phyloP scores from a whole-genome alignment of 2,329 filamentous ascomycete genomes.

The Ophiosphaerella herpotricha region DNA sequence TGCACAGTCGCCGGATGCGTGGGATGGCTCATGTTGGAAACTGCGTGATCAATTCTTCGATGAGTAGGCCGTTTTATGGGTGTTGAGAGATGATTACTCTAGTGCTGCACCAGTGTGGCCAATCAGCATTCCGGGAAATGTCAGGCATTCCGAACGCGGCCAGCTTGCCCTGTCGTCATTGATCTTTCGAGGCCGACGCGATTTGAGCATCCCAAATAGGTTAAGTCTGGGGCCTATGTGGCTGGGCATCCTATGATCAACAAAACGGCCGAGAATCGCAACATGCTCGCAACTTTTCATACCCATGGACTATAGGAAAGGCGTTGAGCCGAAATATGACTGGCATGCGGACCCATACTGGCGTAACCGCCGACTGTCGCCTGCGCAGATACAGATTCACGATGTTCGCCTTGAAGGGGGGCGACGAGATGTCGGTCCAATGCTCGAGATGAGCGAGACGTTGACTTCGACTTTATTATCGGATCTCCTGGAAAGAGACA shows the following conservation, averaged over 20 bases:
- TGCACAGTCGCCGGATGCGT: slow-evolving; percentile 54
- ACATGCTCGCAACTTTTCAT: slow-evolving; percentile 1
- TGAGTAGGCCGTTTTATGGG: not conserved
- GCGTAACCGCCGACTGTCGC: slow-evolving; percentile 47
- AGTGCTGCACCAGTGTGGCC: too few relatives aligned
- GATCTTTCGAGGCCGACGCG: too few relatives aligned
- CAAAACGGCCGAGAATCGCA: not conserved
- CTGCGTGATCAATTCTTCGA: slow-evolving; percentile 5
- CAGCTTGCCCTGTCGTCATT: too few relatives aligned
- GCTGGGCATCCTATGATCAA: slow-evolving; percentile 2
- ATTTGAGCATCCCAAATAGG: slow-evolving; percentile 1
- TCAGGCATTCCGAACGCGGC: too few relatives aligned
- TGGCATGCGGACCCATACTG: slow-evolving; percentile 46
- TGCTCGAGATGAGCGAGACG: slow-evolving; percentile 47
- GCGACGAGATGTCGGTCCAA: slow-evolving; percentile 36
- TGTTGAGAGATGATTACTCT: not conserved
- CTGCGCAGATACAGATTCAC: slow-evolving; percentile 47
- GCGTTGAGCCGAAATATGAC: slow-evolving; percentile 26
- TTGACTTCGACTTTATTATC: slow-evolving; percentile 42
- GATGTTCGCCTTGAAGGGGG: slow-evolving; percentile 45
- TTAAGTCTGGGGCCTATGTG: slow-evolving; percentile 3
- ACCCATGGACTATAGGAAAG: slow-evolving; percentile 22
- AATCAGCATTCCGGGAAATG: too few relatives aligned
- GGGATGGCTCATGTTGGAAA: slow-evolving; percentile 43
- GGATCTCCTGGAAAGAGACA: slow-evolving; percentile 30